Percentiles rank a stretch among this genome's conserved stretches.
These are phyloP conservation scores for Ambrosia artemisiifolia DNA, from an alignment of 129 eudicot genomes.

Conservation along the genomic window DNA sequence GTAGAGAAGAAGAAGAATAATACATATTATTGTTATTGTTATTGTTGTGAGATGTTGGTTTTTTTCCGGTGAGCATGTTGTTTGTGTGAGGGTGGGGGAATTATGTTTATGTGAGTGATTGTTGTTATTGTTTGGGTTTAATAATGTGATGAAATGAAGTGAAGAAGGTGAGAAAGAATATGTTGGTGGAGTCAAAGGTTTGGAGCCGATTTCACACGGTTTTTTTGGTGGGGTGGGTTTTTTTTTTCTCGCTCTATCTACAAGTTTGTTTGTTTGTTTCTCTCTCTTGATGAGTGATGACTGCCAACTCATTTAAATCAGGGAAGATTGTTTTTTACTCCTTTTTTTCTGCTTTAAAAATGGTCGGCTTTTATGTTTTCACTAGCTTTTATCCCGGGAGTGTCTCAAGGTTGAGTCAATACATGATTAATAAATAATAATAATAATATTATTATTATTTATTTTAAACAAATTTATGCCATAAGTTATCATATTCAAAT, in stretches of 20 bases:
- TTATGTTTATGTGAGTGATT: constrained; percentile 14
- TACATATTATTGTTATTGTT: not conserved
- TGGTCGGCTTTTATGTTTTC: not conserved
- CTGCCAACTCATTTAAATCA: constrained; percentile 3
- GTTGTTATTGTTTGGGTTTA: too few relatives aligned
- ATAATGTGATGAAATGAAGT: constrained; percentile 19
- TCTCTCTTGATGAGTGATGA: not conserved
- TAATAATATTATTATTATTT: too few relatives aligned
- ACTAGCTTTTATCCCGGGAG: too few relatives aligned
- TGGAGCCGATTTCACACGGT: constrained; percentile 34
- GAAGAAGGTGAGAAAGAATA: constrained; percentile 3
- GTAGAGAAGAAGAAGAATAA: not conserved
- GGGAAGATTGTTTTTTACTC: not conserved
- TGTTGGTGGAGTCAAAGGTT: constrained; percentile 26
- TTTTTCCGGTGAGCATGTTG: constrained; percentile 8
- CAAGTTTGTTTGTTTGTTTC: too few relatives aligned
- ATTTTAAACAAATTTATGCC: too few relatives aligned
- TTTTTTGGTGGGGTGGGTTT: not conserved
- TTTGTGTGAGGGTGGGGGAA: not conserved
- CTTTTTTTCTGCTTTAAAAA: not conserved
- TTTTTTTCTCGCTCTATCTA: too few relatives aligned
- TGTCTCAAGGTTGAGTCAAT: too few relatives aligned
- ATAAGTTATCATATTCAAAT: too few relatives aligned
- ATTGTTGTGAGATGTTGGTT: not conserved
- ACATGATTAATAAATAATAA: too few relatives aligned